Conservation (phyloP, 257 asterid species). For the Voacanga thouarsii region DNA sequence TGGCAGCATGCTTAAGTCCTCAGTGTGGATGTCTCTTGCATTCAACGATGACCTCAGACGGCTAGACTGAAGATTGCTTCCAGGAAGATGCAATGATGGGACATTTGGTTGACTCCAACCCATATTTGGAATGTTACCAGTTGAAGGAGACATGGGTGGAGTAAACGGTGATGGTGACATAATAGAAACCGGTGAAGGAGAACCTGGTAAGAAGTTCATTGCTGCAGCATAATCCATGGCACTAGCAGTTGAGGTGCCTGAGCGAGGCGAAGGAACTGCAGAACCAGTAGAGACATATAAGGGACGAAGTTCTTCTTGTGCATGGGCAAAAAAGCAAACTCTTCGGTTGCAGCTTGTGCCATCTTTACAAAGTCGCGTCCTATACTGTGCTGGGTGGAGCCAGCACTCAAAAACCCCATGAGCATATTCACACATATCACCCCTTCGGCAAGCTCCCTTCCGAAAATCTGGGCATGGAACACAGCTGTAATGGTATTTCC, state of each 20-base stretch:
- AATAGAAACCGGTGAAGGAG: conserved; percentile 53
- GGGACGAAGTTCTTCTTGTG: conserved; percentile 73
- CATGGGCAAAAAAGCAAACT: conserved; percentile 89
- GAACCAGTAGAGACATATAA: conserved; percentile 77
- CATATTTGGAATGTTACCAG: conserved; percentile 44
- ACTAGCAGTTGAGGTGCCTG: conserved; percentile 39
- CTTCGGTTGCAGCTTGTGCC: conserved; percentile 65
- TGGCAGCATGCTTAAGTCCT: conserved; percentile 37
- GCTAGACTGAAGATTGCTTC: conserved; percentile 68
- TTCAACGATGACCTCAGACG: conserved; percentile 67
- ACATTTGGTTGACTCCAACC: conserved; percentile 69
- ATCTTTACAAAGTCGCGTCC: conserved; percentile 84
- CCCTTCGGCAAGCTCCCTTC: conserved; percentile 77
- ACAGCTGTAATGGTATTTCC: conserved; percentile 76
- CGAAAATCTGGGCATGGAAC: conserved; percentile 87
- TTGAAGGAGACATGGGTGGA: conserved; percentile 73
- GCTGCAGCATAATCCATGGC: conserved; percentile 61
- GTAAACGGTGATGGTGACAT: conserved; percentile 59
- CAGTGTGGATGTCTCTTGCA: conserved; percentile 60
- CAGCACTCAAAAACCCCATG: conserved; percentile 90
- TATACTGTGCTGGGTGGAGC: conserved; percentile 88
- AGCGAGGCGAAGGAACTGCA: conserved; percentile 69
- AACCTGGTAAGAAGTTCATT: conserved; percentile 58
- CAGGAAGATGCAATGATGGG: conserved; percentile 71
- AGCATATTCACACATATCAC: conserved; percentile 84